A percentile compares a stretch with the other conserved stretches of the same genome.
phyloP scores from a whole-genome alignment of 148 eudicot genomes.

The Beta vulgaris region DNA sequence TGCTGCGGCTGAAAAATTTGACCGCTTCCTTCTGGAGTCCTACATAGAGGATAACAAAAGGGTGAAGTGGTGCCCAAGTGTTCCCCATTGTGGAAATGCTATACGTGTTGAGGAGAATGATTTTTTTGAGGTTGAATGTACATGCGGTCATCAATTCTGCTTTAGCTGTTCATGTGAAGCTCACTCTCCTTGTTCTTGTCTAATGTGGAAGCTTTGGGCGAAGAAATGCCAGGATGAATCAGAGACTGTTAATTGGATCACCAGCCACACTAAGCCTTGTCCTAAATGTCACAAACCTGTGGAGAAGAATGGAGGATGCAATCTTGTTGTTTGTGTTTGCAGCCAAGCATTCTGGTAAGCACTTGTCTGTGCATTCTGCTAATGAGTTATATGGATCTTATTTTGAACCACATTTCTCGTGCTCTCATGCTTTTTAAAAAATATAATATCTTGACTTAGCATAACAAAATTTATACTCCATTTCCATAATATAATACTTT shows the following conservation, averaged over 20 bases:
- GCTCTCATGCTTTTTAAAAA: no score
- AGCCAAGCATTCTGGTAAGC: constrained; percentile 71
- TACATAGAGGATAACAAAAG: constrained; percentile 66
- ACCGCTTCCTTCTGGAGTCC: constrained; percentile 59
- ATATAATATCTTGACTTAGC: no score
- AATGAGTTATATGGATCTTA: no score
- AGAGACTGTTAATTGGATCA: constrained; percentile 61
- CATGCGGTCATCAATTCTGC: constrained; percentile 72
- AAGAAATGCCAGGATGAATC: constrained; percentile 66
- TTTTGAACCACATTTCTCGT: no score
- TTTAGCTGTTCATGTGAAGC: constrained; percentile 60
- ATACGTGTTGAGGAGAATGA: constrained; percentile 58
- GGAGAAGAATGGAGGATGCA: constrained; percentile 80
- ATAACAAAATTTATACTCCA: no score
- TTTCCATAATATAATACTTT: no score
- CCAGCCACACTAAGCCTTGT: constrained; percentile 57
- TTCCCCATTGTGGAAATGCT: constrained; percentile 81
- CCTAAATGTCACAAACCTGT: constrained; percentile 71
- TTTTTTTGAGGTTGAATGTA: constrained; percentile 67
- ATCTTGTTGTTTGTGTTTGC: constrained; percentile 55
- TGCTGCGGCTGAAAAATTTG: constrained; percentile 54
- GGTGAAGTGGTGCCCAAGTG: constrained; percentile 84
- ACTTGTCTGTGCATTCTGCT: not conserved
- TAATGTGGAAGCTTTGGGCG: constrained; percentile 73
- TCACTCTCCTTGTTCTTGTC: constrained; percentile 78